A percentile compares a stretch with the other conserved stretches of the same genome.
Conservation (phyloP, 192 early-diverging fungal species). For the Spinellus fusiger region DNA sequence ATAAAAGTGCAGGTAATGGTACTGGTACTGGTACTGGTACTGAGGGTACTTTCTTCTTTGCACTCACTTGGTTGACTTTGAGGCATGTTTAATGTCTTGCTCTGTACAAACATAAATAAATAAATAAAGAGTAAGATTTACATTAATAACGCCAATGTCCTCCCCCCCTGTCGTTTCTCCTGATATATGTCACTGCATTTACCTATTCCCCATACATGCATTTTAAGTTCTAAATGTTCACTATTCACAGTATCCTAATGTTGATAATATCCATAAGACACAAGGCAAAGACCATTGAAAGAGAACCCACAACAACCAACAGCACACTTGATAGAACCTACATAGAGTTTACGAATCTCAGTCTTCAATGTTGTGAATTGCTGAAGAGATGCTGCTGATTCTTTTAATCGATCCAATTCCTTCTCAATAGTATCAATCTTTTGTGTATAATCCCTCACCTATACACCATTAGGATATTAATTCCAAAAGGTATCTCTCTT, state of each 20-base stretch:
- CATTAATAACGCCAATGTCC: not conserved
- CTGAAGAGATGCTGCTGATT: constrained; percentile 53
- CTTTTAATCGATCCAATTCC: constrained; percentile 50
- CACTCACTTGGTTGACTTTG: too few species aligned
- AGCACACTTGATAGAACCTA: constrained; percentile 22
- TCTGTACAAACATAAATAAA: too few species aligned
- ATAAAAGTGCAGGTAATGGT: too few species aligned
- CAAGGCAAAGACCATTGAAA: not conserved
- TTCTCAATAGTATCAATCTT: constrained; percentile 73
- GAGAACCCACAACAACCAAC: not conserved
- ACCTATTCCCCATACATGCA: constrained; percentile 74
- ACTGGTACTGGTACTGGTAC: too few species aligned
- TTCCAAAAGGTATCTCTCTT: not conserved
- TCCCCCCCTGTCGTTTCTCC: not conserved
- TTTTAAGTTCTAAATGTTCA: constrained; percentile 80
- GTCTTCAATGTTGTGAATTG: constrained; percentile 43
- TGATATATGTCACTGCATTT: not conserved
- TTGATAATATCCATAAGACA: not conserved
- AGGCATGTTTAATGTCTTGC: too few species aligned
- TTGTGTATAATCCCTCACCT: constrained; percentile 68
- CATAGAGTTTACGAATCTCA: constrained; percentile 50
- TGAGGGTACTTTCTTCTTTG: too few species aligned
- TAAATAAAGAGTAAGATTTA: too few species aligned
- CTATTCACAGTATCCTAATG: constrained; percentile 66
- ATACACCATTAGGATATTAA: not conserved